Evolutionary conservation across 2,329 filamentous ascomycete genomes (phyloP), one percentile per base, ranked within the genome.

Genomic region (Ophiostoma montium): DNA sequence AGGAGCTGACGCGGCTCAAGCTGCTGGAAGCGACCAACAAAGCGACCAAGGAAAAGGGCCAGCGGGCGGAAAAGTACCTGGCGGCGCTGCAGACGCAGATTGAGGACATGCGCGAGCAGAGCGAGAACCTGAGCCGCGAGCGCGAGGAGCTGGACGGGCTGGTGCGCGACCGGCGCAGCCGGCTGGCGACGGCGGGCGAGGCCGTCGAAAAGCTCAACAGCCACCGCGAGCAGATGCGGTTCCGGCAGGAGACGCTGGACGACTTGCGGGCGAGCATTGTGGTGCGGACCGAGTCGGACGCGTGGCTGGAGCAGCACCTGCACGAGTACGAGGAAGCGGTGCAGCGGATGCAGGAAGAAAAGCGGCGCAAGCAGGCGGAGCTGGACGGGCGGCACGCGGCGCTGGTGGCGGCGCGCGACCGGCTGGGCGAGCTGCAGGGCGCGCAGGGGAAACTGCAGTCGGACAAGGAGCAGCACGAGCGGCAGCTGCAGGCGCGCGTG

Each of bases 391-490:
- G 94, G n/a, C 71, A 78, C 52, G 60, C 62, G 2, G 67, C 71
- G 9, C 61, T 78, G 12, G 60, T 62, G 2, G 54, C 63, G 4
- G 65, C 67, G 8, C 71, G 75, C 32, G 67, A 61, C 35, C 62
- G 70, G 5, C 62, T 76, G 38, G 72, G 73, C 1, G 56, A 60
- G 19, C 79, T 79, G 57, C 67, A 76, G 35, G 68, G 75, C 1
- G 82, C 88, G 57, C 74, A 79, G 57, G 90, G 90, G 39, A 86
- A 82, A 56, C 80, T 83, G 57, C 78, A 92, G 63, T 90, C 89
- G 2, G 83, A 95, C 60, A 88, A 90, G 66, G 82, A 86, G 53
- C 86, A 84, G 58, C 86, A 92, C 60, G 86, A 95, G 60, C 78
- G 83, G 4, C 85, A 95, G 55, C 62, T 95, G 3, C 70, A 78